Base-by-base conservation (phyloP, 352 stramenopile genomes). In the Phytophthora megakarya region DNA sequence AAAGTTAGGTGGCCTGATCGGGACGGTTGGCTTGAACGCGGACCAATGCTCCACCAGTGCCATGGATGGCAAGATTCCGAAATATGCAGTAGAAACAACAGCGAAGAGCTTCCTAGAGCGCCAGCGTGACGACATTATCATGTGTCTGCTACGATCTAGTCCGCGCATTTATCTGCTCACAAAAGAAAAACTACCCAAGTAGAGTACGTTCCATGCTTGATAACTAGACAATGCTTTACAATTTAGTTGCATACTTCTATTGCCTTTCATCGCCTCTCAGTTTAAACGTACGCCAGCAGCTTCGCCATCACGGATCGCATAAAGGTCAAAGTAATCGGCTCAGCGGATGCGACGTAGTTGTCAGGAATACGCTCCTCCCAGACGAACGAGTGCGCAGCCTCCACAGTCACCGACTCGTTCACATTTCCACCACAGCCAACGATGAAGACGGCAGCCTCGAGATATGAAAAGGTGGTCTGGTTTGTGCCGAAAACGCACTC, bases 311-410 rank as follows among this genome's bases (percentile, higher is more conserved):
- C 62, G 9, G 53, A 56, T 35, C 40, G 47, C 60, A 75, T 63
- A 26, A 62, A 52, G 16, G 51, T 26, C 21, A 78, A 42, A 30
- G 55, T 45, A 50, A 80, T 70, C 10, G 65, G 46, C 6, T 44
- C 59, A 5, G 33, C 43, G 4, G 72, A 65, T 22, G 40, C 44
- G 11, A 55, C 50, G 23, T 69, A 82, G 44, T 69, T 48, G 37
- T 58, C 51, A 16, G 70, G 71, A 46, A 82, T 78, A 18, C 62
- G 61, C 30, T 82, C 74, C 9, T 82, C 60, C 47, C 62, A 40
- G 9, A 78, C 22, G 49, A 82, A 82, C 1, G 70, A 64, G 23
- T 51, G 57, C 11, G 65, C 57, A 22, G 60, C 44, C 35, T 78
- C 59, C 16, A 78, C 15, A 13, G 46, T 70, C 16, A 81, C 61